Evolutionary conservation across 2,329 filamentous ascomycete genomes (phyloP).

Genomic region (Colletotrichum aenigma): DNA sequence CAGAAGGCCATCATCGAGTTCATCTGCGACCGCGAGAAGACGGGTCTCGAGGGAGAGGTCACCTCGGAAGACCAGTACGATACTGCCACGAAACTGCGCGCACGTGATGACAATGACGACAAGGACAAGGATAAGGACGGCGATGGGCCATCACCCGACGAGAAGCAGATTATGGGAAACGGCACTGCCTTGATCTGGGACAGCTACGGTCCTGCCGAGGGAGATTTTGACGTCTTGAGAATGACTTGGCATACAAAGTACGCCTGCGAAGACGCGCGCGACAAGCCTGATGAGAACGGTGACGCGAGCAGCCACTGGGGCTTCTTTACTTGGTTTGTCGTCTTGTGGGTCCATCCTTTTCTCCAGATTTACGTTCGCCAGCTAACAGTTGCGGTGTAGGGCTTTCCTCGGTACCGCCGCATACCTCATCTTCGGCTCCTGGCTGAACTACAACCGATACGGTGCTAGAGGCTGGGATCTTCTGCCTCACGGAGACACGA

Average conservation of each 20-base stretch:
- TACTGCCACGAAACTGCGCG: conserved; percentile 27
- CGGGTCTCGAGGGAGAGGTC: conserved; percentile 76
- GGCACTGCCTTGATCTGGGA: conserved; percentile 75
- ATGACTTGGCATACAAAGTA: conserved; percentile 88
- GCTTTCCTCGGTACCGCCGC: conserved; percentile 83
- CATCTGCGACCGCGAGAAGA: conserved; percentile 74
- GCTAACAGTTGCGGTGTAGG: conserved; percentile 49
- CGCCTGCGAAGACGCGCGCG: conserved; percentile 69
- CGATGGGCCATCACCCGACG: conserved; percentile 35
- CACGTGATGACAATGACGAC: conserved; percentile 32
- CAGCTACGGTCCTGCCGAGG: conserved; percentile 67
- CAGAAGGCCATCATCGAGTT: conserved; percentile 87
- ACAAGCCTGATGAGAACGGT: conserved; percentile 40
- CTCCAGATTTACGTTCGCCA: not conserved
- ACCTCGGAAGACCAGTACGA: conserved; percentile 59
- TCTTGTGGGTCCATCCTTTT: conserved; percentile 71
- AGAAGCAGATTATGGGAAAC: conserved; percentile 58
- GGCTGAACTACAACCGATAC: conserved; percentile 98
- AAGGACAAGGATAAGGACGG: conserved; percentile 43
- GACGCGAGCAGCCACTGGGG: conserved; percentile 73
- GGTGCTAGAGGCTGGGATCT: conserved; percentile 95
- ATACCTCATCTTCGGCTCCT: conserved; percentile 97
- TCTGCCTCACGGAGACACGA: conserved; percentile 88
- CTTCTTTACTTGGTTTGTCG: conserved; percentile 96
- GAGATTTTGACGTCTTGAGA: conserved; percentile 66